Evolutionary conservation across 345 rosid species (phyloP).

Genomic region (Laguncularia racemosa): DNA sequence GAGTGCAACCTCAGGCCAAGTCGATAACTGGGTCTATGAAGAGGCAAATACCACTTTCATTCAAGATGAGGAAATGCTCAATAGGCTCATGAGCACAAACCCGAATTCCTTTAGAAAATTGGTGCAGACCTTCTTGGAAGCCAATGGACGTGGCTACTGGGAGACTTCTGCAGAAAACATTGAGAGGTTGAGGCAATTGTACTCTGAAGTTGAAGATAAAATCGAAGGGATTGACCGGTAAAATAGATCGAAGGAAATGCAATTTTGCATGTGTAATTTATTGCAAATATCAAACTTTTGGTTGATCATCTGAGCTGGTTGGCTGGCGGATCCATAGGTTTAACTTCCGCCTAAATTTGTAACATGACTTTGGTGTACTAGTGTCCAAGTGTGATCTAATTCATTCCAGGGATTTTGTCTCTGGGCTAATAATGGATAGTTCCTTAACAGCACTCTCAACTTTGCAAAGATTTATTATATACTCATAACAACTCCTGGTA

Average conservation of each 20-base stretch:
- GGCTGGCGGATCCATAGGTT: constrained; percentile 10
- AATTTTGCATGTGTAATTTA: constrained; percentile 8
- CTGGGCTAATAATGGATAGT: too few relatives aligned
- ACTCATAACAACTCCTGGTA: too few relatives aligned
- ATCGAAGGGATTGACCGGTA: constrained; percentile 91
- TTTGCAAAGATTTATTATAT: too few relatives aligned
- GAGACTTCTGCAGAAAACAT: constrained; percentile 74
- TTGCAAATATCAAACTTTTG: constrained; percentile 12
- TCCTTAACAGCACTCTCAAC: too few relatives aligned
- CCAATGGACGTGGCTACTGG: constrained; percentile 98
- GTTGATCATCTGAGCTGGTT: constrained; percentile 12
- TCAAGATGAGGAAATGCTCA: constrained; percentile 87
- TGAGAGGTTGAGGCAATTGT: constrained; percentile 80
- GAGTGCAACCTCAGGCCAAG: constrained; percentile 99
- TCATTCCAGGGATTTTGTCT: too few relatives aligned
- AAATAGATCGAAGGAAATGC: constrained; percentile 5
- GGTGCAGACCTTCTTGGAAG: constrained; percentile 95
- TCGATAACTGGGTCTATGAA: constrained; percentile 95
- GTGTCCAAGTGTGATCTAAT: not conserved
- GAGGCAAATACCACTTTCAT: constrained; percentile 95
- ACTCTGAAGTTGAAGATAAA: constrained; percentile 95
- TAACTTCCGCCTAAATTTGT: constrained; percentile 10
- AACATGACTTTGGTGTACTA: constrained; percentile 17
- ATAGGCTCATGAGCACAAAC: constrained; percentile 78
- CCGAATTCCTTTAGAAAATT: constrained; percentile 92